Evolutionary conservation across 495 filamentous ascomycete genomes (phyloP).

Genomic region (Lophiostoma macrostomum): DNA sequence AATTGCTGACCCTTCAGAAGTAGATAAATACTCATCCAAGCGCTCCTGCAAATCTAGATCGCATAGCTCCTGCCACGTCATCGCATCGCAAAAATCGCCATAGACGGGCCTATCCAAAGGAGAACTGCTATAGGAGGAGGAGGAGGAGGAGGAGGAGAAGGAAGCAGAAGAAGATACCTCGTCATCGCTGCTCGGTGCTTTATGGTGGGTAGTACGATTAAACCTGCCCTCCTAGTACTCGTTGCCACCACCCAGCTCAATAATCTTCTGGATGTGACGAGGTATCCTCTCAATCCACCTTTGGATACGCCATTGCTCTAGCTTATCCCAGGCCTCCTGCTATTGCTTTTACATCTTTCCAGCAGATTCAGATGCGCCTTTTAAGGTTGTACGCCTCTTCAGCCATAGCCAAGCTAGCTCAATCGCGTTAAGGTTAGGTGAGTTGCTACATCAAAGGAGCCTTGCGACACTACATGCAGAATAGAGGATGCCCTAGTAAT

Average conservation of each 20-base stretch:
- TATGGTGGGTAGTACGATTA: no score
- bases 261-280: slow-evolving; percentile 20
- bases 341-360: neutral
- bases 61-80: no score
- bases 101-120: no score
- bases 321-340: neutral
- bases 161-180: no score
- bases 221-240: slow-evolving; percentile 18
- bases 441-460: slow-evolving; percentile 13
- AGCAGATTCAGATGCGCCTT: slow-evolving; percentile 9
- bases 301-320: slow-evolving; percentile 11
- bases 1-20: no score
- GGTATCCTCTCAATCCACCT: slow-evolving; percentile 22
- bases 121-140: no score
- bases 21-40: no score
- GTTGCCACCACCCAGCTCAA: slow-evolving; percentile 16
- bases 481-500: neutral
- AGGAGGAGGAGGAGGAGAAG: no score
- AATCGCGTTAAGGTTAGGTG: slow-evolving; percentile 26
- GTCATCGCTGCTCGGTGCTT: no score
- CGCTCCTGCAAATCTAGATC: no score
- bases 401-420: slow-evolving; percentile 13
- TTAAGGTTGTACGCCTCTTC: slow-evolving; percentile 12
- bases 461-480: neutral
- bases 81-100: no score